Evolutionary conservation across 169 alveolate genomes (phyloP).

Genomic region (Plasmodium gonderi): DNA sequence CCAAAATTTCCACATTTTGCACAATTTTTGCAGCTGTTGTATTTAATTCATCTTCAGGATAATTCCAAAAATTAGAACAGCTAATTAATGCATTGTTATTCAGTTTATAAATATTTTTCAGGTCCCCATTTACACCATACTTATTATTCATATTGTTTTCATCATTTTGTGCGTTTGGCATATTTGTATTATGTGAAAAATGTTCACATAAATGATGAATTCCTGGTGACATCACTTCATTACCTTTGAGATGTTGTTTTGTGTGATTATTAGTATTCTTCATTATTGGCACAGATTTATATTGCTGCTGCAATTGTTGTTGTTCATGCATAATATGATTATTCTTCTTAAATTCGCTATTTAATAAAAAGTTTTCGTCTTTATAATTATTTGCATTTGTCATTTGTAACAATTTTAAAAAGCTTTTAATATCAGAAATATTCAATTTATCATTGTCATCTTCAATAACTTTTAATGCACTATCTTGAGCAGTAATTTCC

Average conservation of each 20-base stretch:
- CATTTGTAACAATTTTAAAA: constrained; percentile 49
- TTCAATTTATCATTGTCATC: constrained; percentile 66
- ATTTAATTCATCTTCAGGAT: constrained; percentile 48
- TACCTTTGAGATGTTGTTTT: neutral
- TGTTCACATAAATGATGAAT: neutral
- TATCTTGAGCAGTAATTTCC: constrained; percentile 72
- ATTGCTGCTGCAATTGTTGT: neutral
- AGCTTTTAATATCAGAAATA: constrained; percentile 54
- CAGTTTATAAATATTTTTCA: constrained; percentile 31
- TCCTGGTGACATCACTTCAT: neutral
- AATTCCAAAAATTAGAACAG: constrained; percentile 68
- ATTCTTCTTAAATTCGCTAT: constrained; percentile 9
- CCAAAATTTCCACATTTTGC: constrained; percentile 57
- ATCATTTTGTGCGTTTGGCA: neutral
- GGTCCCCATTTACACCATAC: constrained; percentile 3
- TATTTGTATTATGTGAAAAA: neutral
- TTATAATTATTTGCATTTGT: constrained; percentile 11
- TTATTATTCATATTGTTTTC: neutral
- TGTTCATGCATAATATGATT: neutral
- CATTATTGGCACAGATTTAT: neutral
- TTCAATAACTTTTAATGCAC: constrained; percentile 61
- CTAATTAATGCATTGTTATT: constrained; percentile 31
- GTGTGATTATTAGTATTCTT: neutral
- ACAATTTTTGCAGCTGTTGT: constrained; percentile 45
- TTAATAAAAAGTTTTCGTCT: constrained; percentile 34